Evolutionary conservation across 2,329 filamentous ascomycete species (phyloP), one percentile per base, ranked within the genome.

Genomic region (Aspergillus neoniger): DNA sequence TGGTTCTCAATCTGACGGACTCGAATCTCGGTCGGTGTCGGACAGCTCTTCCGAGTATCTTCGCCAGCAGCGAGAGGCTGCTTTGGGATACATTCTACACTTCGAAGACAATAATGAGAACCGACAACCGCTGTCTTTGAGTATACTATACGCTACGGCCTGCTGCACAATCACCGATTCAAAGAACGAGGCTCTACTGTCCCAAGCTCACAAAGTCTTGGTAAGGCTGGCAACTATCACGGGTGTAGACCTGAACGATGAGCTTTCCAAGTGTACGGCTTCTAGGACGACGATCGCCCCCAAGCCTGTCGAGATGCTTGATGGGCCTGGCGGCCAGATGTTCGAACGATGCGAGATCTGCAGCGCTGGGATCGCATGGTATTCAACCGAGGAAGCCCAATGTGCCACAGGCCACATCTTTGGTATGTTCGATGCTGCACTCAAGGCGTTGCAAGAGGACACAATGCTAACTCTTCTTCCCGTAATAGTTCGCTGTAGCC

Each of bases 311-410:
- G 63, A 70, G 14, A 55, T 68, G 19, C 57, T 75, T 14, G 36
- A 57, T 21, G 63, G 64, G 9, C 58, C 67, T 8, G 71, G 68
- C 1, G 63, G 62, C 4, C 65, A 71, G 54, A 60, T 77, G 8
- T 75, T 73, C 25, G 84, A 86, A 63, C 68, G 64, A n/a, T 87
- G 85, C 65, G 78, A 81, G 15, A 81, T 86, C 55, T 87, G 85
- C 64, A 71, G 77, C 15, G 69, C 76, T 3, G 70, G 72, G 0
- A 80, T 86, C 43, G 71, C 74, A 0, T 83, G 85, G 70, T 76
- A 78, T 51, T 81, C 81, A 51, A 67, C 80, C 10, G 68, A 67
- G 1, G 78, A 78, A 67, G 82, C 82, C 0, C 74, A 77, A 44
- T 87, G 85, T 67, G 67, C 65, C 1, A 76, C 78, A 50, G 83